Base-by-base conservation (phyloP, 2,329 filamentous ascomycete genomes). In the Ceratocystis ficicola region DNA sequence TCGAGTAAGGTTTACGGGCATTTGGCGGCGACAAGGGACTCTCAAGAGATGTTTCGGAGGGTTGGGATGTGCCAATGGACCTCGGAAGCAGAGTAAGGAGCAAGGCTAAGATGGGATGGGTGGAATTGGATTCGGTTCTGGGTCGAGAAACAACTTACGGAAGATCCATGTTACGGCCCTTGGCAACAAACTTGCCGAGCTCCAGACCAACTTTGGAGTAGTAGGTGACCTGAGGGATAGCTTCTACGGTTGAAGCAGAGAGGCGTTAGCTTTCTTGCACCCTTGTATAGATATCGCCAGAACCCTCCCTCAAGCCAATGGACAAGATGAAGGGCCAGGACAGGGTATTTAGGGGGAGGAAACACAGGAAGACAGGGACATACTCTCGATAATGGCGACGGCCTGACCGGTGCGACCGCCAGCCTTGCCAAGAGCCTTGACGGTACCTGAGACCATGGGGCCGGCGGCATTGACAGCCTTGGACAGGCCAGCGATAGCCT, bases 181-280 rank as follows among this genome's bases (percentile, higher is more conserved):
- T 84, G 81, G 91, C 90, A 71, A 97, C 85, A 71, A 96, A 83
- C 83, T 89, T 95, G 75, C 83, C 83, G 68, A 97, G 82, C 82
- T 99, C 94, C 70, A 92, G 79, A 72, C 83, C 88, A 74, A 97
- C 93, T 76, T 86, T 89, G 73, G 87, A 86, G 82, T 97, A 99
- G 85, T 96, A 96, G 75, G 95, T 75, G 70, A 91, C 87, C 69
- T 86, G 86, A 71, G 94, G 94, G 71, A 92, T 84, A 80, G 94
- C 83, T 77, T 86, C 93, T 96, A 74, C 67, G 70, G 17, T 15
- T 55, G 52, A 60, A 69, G 64, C 68, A 65, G 44, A 67, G 10
- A 55, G 25, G 20, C 1, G 20, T 66, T 55, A 65, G 61, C 46
- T 41, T 30, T 41, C 17, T 41, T 52, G 55, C 36, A 66, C 15